Evolutionary conservation across 257 asterid genomes (phyloP).

Genomic region (Ilex aquifolium): DNA sequence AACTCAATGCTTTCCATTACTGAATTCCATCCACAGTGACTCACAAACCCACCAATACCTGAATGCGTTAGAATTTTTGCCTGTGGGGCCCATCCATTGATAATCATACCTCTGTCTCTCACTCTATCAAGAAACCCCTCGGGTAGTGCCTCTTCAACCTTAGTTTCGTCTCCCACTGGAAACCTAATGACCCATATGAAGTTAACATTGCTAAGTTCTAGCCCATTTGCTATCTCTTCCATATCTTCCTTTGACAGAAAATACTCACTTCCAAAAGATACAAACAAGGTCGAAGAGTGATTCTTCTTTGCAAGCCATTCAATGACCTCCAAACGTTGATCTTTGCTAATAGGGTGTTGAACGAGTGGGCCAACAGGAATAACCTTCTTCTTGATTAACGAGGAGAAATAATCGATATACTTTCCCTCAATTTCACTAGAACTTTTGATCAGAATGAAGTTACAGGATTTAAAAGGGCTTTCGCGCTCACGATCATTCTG

Average conservation of each 20-base stretch:
- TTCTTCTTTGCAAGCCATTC: slow-evolving; percentile 5
- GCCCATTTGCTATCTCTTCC: slow-evolving; percentile 1
- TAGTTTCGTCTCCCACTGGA: slow-evolving; percentile 5
- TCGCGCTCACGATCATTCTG: too few species aligned
- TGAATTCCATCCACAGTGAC: slow-evolving; percentile 38
- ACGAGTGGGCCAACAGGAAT: background rate
- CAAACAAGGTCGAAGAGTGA: slow-evolving; percentile 1
- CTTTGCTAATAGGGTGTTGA: background rate
- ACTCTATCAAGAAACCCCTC: slow-evolving; percentile 25
- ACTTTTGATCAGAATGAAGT: background rate
- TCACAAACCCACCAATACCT: slow-evolving; percentile 24
- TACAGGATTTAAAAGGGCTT: background rate
- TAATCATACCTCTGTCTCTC: slow-evolving; percentile 17
- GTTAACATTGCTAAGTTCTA: slow-evolving; percentile 7
- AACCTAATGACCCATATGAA: slow-evolving; percentile 10
- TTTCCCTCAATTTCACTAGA: background rate
- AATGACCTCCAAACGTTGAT: background rate
- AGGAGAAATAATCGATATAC: background rate
- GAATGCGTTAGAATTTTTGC: slow-evolving; percentile 20
- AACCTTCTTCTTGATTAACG: background rate
- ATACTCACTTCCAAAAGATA: slow-evolving; percentile 6
- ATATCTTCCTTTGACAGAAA: slow-evolving; percentile 7
- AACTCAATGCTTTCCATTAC: slow-evolving; percentile 21
- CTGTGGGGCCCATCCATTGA: slow-evolving; percentile 36
- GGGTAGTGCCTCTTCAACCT: slow-evolving; percentile 4